Evolutionary conservation across 2,329 filamentous ascomycete genomes (phyloP).

Genomic region (Ascochyta rabiei): DNA sequence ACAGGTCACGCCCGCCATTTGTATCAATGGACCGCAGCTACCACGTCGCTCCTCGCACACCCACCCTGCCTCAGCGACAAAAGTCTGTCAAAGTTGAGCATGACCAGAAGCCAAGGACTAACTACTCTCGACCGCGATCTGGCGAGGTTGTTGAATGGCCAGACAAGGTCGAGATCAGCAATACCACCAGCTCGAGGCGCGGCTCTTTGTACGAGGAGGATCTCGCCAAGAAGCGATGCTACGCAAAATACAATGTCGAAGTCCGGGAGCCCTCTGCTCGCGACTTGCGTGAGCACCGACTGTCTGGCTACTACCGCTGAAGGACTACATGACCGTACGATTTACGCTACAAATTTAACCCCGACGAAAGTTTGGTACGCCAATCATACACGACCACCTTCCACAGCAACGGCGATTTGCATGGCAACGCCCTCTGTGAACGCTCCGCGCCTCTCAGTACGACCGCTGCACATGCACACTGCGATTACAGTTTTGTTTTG

Average conservation of each 20-base stretch:
- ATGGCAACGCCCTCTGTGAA: slow-evolving; percentile 29
- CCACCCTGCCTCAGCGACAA: slow-evolving; percentile 31
- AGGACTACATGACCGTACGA: slow-evolving; percentile 18
- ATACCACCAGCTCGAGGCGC: slow-evolving; percentile 41
- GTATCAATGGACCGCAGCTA: slow-evolving; percentile 53
- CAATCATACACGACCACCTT: slow-evolving; percentile 11
- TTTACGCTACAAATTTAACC: slow-evolving; percentile 5
- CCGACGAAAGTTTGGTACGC: slow-evolving; percentile 8
- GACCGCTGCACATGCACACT: slow-evolving; percentile 21
- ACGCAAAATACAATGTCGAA: slow-evolving; percentile 49
- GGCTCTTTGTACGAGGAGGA: slow-evolving; percentile 52
- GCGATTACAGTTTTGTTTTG: slow-evolving; percentile 19
- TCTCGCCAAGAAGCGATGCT: slow-evolving; percentile 42
- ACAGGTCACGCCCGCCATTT: slow-evolving; percentile 46
- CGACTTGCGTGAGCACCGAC: slow-evolving; percentile 46
- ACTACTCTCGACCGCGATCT: slow-evolving; percentile 40
- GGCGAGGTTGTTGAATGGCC: slow-evolving; percentile 49
- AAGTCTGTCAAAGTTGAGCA: slow-evolving; percentile 44
- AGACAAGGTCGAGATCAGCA: slow-evolving; percentile 39
- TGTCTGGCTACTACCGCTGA: slow-evolving; percentile 50
- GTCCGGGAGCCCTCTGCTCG: slow-evolving; percentile 49
- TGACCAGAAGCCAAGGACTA: slow-evolving; percentile 31
- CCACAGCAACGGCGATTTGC: slow-evolving; percentile 12
- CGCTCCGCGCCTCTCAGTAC: slow-evolving; percentile 27
- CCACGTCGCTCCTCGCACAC: slow-evolving; percentile 48